Base-by-base conservation (phyloP, 2,329 filamentous ascomycete species). In the Decorospora gaudefroyi region DNA sequence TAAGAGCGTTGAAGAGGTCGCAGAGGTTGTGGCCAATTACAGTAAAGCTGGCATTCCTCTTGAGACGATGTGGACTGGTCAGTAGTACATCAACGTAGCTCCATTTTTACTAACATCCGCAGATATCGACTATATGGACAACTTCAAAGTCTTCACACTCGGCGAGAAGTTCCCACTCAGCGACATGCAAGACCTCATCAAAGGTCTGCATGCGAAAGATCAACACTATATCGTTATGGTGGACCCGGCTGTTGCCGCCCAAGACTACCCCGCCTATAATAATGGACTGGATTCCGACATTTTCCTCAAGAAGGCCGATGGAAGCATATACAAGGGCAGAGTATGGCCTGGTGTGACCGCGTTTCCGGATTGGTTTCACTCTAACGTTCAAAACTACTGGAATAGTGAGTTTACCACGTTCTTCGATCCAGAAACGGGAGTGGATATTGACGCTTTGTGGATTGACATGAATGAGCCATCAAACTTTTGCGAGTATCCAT, bases 141-240 rank as follows among this genome's bases (percentile, higher is more conserved):
- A 55, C 8, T 74, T 81, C 54, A 74, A 76, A 17, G 75, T 86
- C 17, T 87, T 88, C 61, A 83, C 82, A 0, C 69, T 85, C 1
- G 85, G 87, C 0, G 72, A 82, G 3, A 73, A 81, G 11, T 88
- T 84, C 57, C 80, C 84, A 0, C 65, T 86, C 4, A 47, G 74
- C 1, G 75, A 78, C 59, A 78, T 89, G 73, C 82, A 81, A 28
- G 76, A 83, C 49, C 69, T 90, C 1, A 81, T 86, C 18, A 74
- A 79, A 29, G 78, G 84, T 18, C 75, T 92, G 1, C 86, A 90
- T 57, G 67, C 69, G 4, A 78, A 83, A 43, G 65, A 86, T 32
- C 86, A 89, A 62, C 79, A 87, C 40, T 88, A 87, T 53, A 79
- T 88, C 32, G 74, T 90, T 29, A 93, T 92, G 86, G 86, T 92